Percentiles rank a stretch among this genome's conserved stretches.
Evolutionary conservation across 2,329 filamentous ascomycete genomes (phyloP).

Genomic region (Diplocarpon rosae): DNA sequence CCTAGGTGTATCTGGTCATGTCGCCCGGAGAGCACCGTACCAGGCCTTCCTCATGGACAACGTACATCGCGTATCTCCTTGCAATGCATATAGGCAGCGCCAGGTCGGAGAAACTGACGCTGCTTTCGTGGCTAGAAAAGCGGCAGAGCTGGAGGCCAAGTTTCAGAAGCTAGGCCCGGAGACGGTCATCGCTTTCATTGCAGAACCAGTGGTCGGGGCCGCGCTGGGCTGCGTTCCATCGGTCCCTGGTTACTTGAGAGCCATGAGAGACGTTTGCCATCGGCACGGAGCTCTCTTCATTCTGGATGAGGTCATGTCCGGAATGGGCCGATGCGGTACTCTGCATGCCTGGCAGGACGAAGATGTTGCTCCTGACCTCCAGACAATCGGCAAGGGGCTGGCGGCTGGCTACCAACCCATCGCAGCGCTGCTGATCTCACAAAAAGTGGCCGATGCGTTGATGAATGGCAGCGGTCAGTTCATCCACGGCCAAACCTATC

Average conservation of each 20-base stretch:
- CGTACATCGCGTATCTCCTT: constrained; percentile 48
- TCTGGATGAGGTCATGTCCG: constrained; percentile 62
- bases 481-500: constrained; percentile 39
- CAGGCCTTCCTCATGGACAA: constrained; percentile 43
- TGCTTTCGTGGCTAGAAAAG: constrained; percentile 46
- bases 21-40: constrained; percentile 46
- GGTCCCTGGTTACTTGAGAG: constrained; percentile 56
- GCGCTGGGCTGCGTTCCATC: constrained; percentile 59
- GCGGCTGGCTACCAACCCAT: constrained; percentile 53
- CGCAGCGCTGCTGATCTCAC: constrained; percentile 45
- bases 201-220: constrained; percentile 57
- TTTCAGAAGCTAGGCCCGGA: constrained; percentile 49
- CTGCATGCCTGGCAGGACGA: constrained; percentile 46
- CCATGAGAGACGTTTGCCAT: constrained; percentile 57
- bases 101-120: constrained; percentile 37
- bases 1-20: constrained; percentile 48
- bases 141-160: constrained; percentile 49
- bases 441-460: constrained; percentile 37
- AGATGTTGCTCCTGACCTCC: constrained; percentile 47
- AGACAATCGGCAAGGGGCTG: constrained; percentile 56
- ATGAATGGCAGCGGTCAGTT: constrained; percentile 22
- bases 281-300: constrained; percentile 65
- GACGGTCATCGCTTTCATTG: constrained; percentile 55
- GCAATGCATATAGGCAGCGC: constrained; percentile 51
- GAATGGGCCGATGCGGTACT: constrained; percentile 40